Percentiles rank a stretch among this genome's conserved stretches.
phyloP scores from a whole-genome alignment of 352 stramenopile species.

The Phytophthora foliorum region DNA sequence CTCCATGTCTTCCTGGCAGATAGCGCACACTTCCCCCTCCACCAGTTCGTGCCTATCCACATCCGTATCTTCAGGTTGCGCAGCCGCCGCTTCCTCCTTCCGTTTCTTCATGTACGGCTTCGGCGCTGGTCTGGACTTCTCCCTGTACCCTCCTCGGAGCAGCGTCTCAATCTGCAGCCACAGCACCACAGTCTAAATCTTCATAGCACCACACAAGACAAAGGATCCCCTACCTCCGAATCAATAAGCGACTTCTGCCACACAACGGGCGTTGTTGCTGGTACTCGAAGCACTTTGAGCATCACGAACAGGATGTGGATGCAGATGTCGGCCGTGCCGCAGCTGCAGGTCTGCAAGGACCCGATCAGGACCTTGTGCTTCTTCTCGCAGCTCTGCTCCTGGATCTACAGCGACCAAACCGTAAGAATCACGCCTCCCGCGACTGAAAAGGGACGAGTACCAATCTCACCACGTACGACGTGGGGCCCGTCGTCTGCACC shows the following conservation, averaged over 20 bases:
- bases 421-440: background rate
- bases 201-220: background rate
- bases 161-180: constrained; percentile 66
- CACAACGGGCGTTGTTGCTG: constrained; percentile 68
- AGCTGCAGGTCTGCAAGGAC: constrained; percentile 76
- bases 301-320: constrained; percentile 90
- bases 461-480: constrained; percentile 71
- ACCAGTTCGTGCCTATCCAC: constrained; percentile 68
- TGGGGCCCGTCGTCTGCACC: constrained; percentile 80
- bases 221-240: constrained; percentile 58
- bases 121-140: constrained; percentile 37
- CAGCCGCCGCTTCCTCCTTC: constrained; percentile 25
- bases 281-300: constrained; percentile 86
- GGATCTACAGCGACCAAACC: constrained; percentile 48
- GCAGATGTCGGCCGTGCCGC: constrained; percentile 79
- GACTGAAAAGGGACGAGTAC: background rate
- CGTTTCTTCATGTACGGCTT: constrained; percentile 61
- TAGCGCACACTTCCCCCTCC: constrained; percentile 83
- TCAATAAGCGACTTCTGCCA: constrained; percentile 91
- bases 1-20: constrained; percentile 89
- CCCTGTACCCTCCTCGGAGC: constrained; percentile 67
- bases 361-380: constrained; percentile 88
- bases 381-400: constrained; percentile 77
- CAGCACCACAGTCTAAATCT: background rate
- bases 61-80: constrained; percentile 32